Evolutionary conservation across 2,329 filamentous ascomycete species (phyloP).

Genomic region (Phaeomoniella chlamydospora): DNA sequence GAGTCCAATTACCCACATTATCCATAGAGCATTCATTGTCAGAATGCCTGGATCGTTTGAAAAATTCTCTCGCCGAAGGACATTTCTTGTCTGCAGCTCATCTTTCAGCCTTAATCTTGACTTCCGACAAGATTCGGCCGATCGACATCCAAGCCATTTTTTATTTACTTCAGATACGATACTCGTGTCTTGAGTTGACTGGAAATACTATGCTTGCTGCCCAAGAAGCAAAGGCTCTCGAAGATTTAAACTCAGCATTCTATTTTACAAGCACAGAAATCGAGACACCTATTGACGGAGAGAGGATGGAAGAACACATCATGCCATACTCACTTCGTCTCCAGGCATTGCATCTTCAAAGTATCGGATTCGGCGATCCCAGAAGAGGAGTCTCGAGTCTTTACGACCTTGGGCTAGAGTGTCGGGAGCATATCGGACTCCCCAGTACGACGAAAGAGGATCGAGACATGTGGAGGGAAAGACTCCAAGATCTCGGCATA

Average conservation of each 20-base stretch:
- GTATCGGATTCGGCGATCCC: slow-evolving; percentile 72
- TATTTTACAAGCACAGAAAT: slow-evolving; percentile 22
- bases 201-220: slow-evolving; percentile 56
- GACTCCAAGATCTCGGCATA: slow-evolving; percentile 62
- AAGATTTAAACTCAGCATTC: slow-evolving; percentile 45
- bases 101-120: slow-evolving; percentile 25
- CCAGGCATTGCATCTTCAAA: slow-evolving; percentile 69
- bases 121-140: slow-evolving; percentile 23
- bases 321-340: slow-evolving; percentile 82
- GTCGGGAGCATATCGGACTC: slow-evolving; percentile 43
- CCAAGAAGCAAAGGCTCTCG: slow-evolving; percentile 47
- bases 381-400: slow-evolving; percentile 77
- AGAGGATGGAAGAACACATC: slow-evolving; percentile 50
- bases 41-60: slow-evolving; percentile 30
- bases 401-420: slow-evolving; percentile 75
- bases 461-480: slow-evolving; percentile 51
- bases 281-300: slow-evolving; percentile 32
- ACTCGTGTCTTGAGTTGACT: slow-evolving; percentile 69
- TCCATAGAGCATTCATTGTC: slow-evolving; percentile 43
- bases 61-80: slow-evolving; percentile 52
- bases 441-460: slow-evolving; percentile 39
- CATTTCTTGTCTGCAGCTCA: slow-evolving; percentile 68
- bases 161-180: slow-evolving; percentile 61
- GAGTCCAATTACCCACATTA: slow-evolving; percentile 47
- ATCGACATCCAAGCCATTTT: slow-evolving; percentile 55